These are phyloP conservation scores for Chamaecrista fasciculata DNA, from an alignment of 306 rosid species.

Conservation along the genomic window DNA sequence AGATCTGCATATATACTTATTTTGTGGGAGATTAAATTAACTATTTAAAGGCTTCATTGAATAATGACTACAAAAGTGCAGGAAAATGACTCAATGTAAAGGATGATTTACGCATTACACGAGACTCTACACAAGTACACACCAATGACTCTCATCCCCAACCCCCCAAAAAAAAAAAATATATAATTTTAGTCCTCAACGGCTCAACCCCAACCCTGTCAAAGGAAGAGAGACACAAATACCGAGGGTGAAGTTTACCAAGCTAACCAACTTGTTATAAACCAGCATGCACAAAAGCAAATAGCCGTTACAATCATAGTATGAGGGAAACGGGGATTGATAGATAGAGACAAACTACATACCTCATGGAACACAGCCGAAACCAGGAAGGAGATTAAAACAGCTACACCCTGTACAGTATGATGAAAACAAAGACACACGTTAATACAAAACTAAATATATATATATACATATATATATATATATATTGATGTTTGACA, in stretches of 20 bases:
- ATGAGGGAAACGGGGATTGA: neutral
- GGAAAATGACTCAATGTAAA: constrained; percentile 18
- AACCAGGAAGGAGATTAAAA: constrained; percentile 65
- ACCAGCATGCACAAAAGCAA: neutral
- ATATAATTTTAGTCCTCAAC: neutral
- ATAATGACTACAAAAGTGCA: neutral
- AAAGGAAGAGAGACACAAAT: neutral
- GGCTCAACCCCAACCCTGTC: neutral
- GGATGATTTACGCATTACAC: neutral
- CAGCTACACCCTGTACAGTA: constrained; percentile 57
- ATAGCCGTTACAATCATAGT: neutral
- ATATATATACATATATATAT: too few relatives aligned
- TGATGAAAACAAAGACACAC: constrained; percentile 21
- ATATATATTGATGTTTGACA: neutral
- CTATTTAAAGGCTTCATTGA: constrained; percentile 5
- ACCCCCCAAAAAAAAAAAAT: too few relatives aligned
- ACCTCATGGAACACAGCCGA: constrained; percentile 98
- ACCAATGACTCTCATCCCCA: too few relatives aligned
- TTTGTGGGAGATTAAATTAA: neutral
- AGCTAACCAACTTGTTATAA: neutral
- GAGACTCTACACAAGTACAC: neutral
- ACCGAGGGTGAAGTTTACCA: neutral
- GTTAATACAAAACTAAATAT: constrained; percentile 12
- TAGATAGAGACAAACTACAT: constrained; percentile 16
- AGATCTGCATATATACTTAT: neutral